Conservation (phyloP, 129 eudicot genomes). For the Erigeron canadensis region DNA sequence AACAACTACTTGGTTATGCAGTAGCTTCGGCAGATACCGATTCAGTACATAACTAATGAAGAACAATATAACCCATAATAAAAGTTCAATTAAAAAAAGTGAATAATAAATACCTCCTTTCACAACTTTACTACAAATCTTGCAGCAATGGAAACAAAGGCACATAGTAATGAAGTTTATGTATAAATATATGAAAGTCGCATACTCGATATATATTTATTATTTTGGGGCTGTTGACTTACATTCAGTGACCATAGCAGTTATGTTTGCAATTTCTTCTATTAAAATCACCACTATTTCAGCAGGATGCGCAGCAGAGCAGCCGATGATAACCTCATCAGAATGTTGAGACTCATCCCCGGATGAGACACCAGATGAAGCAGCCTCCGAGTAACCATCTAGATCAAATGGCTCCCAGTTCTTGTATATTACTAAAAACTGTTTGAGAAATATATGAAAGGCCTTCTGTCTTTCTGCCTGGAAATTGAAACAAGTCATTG, state of each 20-base stretch:
- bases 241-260: conserved; percentile 64
- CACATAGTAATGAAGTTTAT: not conserved
- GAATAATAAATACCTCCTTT: too few relatives aligned
- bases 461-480: conserved; percentile 78
- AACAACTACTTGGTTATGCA: not conserved
- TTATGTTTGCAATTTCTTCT: conserved; percentile 63
- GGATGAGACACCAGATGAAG: conserved; percentile 24
- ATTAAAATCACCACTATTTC: conserved; percentile 54
- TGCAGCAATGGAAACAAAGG: too few relatives aligned
- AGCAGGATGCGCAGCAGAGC: conserved; percentile 90
- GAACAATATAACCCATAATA: not conserved
- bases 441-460: conserved; percentile 74
- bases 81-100: too few relatives aligned
- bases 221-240: conserved; percentile 37
- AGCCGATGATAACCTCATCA: conserved; percentile 64
- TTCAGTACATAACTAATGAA: not conserved
- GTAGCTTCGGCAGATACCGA: conserved; percentile 7
- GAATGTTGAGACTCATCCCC: conserved; percentile 38
- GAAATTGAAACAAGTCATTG: conserved; percentile 17
- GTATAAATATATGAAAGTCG: conserved; percentile 12
- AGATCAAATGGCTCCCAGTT: conserved; percentile 74
- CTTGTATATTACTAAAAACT: conserved; percentile 66
- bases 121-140: too few relatives aligned
- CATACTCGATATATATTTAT: not conserved
- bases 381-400: conserved; percentile 46